Conservation (phyloP, 257 asterid genomes). For the Primulina tabacum region DNA sequence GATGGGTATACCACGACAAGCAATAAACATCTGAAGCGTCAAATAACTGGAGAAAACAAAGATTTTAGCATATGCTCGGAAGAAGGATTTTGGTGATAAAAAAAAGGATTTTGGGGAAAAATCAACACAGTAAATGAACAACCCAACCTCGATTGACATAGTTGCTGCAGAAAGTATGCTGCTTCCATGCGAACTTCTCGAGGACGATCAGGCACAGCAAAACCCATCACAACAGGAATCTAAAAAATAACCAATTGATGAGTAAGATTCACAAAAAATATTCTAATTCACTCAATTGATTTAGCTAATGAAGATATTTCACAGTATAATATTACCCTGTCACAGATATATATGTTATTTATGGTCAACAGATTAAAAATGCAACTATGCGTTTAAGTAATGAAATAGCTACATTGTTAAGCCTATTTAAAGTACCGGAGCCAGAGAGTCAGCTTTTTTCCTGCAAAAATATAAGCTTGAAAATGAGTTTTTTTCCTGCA, state of each 20-base stretch:
- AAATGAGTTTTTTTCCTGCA: background rate
- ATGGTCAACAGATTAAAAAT: background rate
- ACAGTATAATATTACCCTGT: too few species aligned
- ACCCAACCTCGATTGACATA: constrained; percentile 91
- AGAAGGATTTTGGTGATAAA: background rate
- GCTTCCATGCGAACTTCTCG: constrained; percentile 98
- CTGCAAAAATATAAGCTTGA: background rate
- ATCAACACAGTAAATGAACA: constrained; percentile 17
- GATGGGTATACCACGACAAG: constrained; percentile 95
- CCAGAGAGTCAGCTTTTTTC: too few species aligned
- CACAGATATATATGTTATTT: too few species aligned
- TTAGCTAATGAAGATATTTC: background rate
- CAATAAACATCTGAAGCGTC: constrained; percentile 96
- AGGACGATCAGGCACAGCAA: constrained; percentile 91
- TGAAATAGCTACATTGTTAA: background rate
- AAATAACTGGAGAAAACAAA: constrained; percentile 62
- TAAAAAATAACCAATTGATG: constrained; percentile 27
- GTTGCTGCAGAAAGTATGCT: constrained; percentile 91
- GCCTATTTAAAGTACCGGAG: background rate
- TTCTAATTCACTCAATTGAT: background rate
- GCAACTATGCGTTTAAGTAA: background rate
- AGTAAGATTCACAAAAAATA: constrained; percentile 21
- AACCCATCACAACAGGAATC: constrained; percentile 93
- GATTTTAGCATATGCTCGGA: constrained; percentile 21
- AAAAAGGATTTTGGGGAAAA: constrained; percentile 12